Base-by-base conservation (phyloP, 192 early-diverging fungal species). In the Backusella tarrabulga region DNA sequence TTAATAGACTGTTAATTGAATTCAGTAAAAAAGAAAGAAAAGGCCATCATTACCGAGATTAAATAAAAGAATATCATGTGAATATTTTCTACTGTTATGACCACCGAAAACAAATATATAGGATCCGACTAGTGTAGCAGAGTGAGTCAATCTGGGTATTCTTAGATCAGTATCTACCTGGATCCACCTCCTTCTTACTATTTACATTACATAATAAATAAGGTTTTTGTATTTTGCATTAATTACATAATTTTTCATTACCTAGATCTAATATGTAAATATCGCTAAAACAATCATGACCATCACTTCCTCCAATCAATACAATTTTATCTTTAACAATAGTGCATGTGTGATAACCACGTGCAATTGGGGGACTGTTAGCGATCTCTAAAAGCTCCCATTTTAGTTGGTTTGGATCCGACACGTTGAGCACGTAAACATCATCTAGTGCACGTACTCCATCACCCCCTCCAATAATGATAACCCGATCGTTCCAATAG, bases 81-180 rank as follows among this genome's bases (percentile, higher is more conserved):
- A 91, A 80, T 97, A 97, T 34, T 85, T 81, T 19, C 87, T 81
- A 15, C 96, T 95, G 71, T 96, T 93, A 83, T 97, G 96, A 5
- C 96, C 96, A 44, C 94, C 92, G 68, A 96, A 82, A n/a, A 97
- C 87, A 85, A 95, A 97, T 69, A 97, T 77, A 80, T 96, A 97
- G 40, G 93, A 93, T 35, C 96, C 96, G 0, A 97, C 93, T 71
- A 93, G 93, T 23, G 94, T 95, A 3, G 94, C 87, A 14, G 95
- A 90, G 76, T 97, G 96, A 7, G 93, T 91, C 44, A 97, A 84
- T 14, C 95, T 90, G 26, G 92, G 94, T 38, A 92, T 73, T 15
- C 86, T 84, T 50, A 88, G 85, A 50, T 93, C 88, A 34, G 92
- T 84, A 3, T 90, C 78, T n/a, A 94, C 82, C 60, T 88, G 85